A percentile compares a stretch with the other conserved stretches of the same genome.
phyloP scores from a whole-genome alignment of 495 filamentous ascomycete species.

The Talaromyces nanjingensis region DNA sequence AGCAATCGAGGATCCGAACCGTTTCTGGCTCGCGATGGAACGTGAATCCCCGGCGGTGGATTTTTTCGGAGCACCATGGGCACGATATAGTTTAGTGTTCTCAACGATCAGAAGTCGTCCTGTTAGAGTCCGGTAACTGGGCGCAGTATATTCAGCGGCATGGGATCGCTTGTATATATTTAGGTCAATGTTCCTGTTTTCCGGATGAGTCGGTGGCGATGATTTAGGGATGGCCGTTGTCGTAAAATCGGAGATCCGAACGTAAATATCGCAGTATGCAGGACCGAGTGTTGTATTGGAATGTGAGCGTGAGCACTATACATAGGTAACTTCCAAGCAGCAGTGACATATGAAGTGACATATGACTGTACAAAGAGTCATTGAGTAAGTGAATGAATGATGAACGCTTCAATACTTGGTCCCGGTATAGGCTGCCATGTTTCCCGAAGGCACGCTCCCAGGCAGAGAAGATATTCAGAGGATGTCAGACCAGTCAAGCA shows the following conservation, averaged over 20 bases:
- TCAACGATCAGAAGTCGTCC: neutral
- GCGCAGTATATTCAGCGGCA: neutral
- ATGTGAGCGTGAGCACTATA: neutral
- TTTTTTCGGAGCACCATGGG: slow-evolving; percentile 42
- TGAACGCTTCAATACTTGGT: neutral
- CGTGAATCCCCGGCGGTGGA: slow-evolving; percentile 36
- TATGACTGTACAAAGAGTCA: neutral
- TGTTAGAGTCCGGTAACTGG: neutral
- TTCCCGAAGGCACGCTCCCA: neutral
- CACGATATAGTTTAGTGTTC: slow-evolving; percentile 2
- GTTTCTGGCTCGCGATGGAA: slow-evolving; percentile 28
- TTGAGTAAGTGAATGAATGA: neutral
- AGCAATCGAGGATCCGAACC: slow-evolving; percentile 21
- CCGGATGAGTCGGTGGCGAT: neutral
- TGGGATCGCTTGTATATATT: neutral
- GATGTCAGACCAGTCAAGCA: neutral
- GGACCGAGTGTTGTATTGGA: neutral
- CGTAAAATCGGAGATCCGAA: neutral
- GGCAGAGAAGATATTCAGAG: neutral
- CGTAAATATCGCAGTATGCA: neutral
- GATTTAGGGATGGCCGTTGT: neutral
- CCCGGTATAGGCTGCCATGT: neutral
- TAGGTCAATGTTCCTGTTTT: neutral
- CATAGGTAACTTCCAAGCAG: neutral
- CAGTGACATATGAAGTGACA: neutral